phyloP scores from a whole-genome alignment of 106 monocot species.

The Dendrobium nobile region DNA sequence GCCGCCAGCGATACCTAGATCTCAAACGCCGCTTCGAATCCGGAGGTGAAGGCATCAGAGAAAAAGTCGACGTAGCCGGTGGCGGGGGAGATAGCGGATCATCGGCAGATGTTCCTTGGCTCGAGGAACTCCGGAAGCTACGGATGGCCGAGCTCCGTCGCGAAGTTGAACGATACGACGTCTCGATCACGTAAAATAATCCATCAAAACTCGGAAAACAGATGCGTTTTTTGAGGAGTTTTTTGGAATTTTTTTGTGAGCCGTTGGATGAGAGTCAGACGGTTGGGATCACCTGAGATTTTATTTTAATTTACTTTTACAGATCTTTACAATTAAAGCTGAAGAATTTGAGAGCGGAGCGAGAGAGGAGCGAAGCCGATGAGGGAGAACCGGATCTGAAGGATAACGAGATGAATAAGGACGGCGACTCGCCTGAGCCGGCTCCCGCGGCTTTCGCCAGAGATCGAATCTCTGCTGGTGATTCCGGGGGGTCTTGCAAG shows the following conservation, averaged over 20 bases:
- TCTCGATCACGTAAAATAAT: constrained; percentile 67
- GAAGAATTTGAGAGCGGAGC: constrained; percentile 43
- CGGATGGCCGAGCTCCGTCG: constrained; percentile 90
- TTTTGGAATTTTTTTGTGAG: background rate
- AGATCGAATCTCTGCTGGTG: constrained; percentile 18
- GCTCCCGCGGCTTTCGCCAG: background rate
- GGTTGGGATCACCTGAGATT: background rate
- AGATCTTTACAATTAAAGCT: constrained; percentile 72
- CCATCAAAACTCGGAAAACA: background rate
- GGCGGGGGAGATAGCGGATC: constrained; percentile 4
- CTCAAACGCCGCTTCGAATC: constrained; percentile 61
- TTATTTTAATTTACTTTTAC: constrained; percentile 16
- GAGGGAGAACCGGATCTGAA: constrained; percentile 18
- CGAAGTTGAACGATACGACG: constrained; percentile 67
- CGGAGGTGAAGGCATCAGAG: constrained; percentile 4
- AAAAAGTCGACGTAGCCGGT: background rate
- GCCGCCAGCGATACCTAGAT: constrained; percentile 35
- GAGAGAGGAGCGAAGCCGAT: constrained; percentile 23
- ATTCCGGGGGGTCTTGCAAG: constrained; percentile 44
- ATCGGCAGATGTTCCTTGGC: constrained; percentile 28
- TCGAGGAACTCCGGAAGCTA: constrained; percentile 82
- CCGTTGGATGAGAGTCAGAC: constrained; percentile 46
- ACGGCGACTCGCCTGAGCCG: constrained; percentile 17
- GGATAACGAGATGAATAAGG: constrained; percentile 6
- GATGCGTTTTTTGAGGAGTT: background rate